Evolutionary conservation across 1,139 yeast genomes (phyloP), one percentile per base, ranked within the genome.

Genomic region (Kodamaea sp.): DNA sequence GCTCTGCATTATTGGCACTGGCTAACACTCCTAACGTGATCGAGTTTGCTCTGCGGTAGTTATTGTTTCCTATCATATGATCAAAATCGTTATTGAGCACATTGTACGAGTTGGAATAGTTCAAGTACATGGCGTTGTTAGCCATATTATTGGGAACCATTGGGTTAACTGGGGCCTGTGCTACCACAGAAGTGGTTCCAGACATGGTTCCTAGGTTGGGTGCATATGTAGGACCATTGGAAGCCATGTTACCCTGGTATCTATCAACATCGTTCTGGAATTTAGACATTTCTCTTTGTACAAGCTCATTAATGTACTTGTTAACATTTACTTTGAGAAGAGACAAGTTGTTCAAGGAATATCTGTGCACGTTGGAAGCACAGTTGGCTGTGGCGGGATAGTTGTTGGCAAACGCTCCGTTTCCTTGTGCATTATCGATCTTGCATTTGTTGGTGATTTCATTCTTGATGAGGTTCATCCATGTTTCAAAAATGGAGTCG

Each of bases 401-500:
- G 7, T 14, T 10, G 13, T 24, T 30, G 7, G 22, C 14, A 15
- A 13, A 18, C 3, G 20, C 33, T 11, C 9, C 24, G 15, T 24
- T 21, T 22, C 20, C 21, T 10, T 27, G 37, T 7, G 9, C 12
- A 7, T 18, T 4, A 8, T 32, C 37, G 9, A 24, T 9, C 4
- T 23, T 29, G 15, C 31, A 34, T 24, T 37, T 41, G 8, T 31
- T 18, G 23, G 10, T 34, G 13, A 44, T 44, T 22, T 44, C 42
- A 18, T 16, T 21, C 21, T 42, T 45, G 12, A 55, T 35, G 24
- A 53, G 48, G 13, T 49, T 46, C 35, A 55, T 37, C 63, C 63
- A 59, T n/a, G 48, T 44, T 25, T 55, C 61, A 31, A 55, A 54
- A n/a, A 55, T 52, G n/a, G 44, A 41, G 37, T 55, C 59, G 21